A percentile compares a stretch with the other conserved stretches of the same genome.
phyloP scores from a whole-genome alignment of 2,329 filamentous ascomycete species.

The Diatrype stigma region DNA sequence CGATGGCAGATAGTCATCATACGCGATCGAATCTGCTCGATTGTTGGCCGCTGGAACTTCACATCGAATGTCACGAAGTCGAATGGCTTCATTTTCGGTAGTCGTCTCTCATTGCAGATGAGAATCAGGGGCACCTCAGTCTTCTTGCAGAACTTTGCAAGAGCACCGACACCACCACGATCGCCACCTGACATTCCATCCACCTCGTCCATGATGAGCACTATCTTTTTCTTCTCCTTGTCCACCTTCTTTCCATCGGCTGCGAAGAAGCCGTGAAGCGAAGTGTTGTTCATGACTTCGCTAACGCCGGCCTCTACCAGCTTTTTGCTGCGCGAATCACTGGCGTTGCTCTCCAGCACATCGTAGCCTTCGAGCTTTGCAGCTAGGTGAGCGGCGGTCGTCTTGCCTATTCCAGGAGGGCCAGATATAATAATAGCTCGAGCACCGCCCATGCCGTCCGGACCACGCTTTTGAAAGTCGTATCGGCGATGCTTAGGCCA shows the following conservation, averaged over 20 bases:
- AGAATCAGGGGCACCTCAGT: slow-evolving; percentile 92
- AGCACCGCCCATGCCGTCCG: slow-evolving; percentile 77
- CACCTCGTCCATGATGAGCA: slow-evolving; percentile 98
- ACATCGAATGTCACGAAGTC: slow-evolving; percentile 81
- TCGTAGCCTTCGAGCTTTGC: slow-evolving; percentile 92
- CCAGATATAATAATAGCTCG: slow-evolving; percentile 94
- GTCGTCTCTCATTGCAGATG: slow-evolving; percentile 90
- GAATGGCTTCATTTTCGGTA: slow-evolving; percentile 98
- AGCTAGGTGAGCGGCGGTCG: slow-evolving; percentile 90
- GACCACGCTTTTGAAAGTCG: slow-evolving; percentile 75
- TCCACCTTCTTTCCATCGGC: slow-evolving; percentile 79
- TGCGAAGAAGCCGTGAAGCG: slow-evolving; percentile 85
- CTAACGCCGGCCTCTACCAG: slow-evolving; percentile 84
- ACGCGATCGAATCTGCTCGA: slow-evolving; percentile 84
- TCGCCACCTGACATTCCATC: slow-evolving; percentile 98
- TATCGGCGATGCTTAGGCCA: slow-evolving; percentile 77
- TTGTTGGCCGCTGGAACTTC: slow-evolving; percentile 81
- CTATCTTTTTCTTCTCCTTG: slow-evolving; percentile 80
- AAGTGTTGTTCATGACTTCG: slow-evolving; percentile 91
- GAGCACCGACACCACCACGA: slow-evolving; percentile 87
- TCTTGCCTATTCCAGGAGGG: slow-evolving; percentile 95
- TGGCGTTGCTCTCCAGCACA: slow-evolving; percentile 91
- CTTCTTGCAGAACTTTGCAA: slow-evolving; percentile 93
- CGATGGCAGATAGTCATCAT: slow-evolving; percentile 94
- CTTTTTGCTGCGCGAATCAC: slow-evolving; percentile 93